Percentiles rank a stretch among this genome's conserved stretches.
Evolutionary conservation across 148 eudicot genomes (phyloP).

Genomic region (Spergularia marina): DNA sequence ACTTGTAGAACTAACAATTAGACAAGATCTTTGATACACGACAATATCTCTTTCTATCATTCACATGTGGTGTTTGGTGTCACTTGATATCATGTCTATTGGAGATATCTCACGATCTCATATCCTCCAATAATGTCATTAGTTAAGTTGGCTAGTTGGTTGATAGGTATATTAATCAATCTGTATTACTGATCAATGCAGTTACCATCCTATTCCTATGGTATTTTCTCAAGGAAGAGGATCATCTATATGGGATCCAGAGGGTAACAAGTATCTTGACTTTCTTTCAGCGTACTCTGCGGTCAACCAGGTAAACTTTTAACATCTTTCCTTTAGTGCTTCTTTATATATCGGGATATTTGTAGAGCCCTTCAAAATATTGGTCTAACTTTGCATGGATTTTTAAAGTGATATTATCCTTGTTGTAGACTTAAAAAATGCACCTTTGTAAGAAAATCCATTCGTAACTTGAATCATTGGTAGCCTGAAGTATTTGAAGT

Average conservation of each 20-base stretch:
- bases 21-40: neutral
- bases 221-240: conserved; percentile 92
- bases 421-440: neutral
- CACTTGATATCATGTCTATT: neutral
- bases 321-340: neutral
- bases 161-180: neutral
- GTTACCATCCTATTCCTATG: conserved; percentile 93
- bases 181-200: conserved; percentile 35
- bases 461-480: neutral
- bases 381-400: neutral
- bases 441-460: neutral
- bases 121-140: neutral
- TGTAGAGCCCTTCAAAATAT: neutral
- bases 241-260: conserved; percentile 95
- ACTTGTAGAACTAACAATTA: neutral
- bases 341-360: conserved; percentile 3
- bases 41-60: too few species aligned
- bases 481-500: neutral
- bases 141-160: neutral
- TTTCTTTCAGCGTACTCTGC: conserved; percentile 98
- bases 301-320: conserved; percentile 73
- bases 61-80: neutral
- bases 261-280: conserved; percentile 89
- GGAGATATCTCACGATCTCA: too few species aligned
- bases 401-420: neutral